Evolutionary conservation across 2,329 filamentous ascomycete genomes (phyloP), one percentile per base, ranked within the genome.

Genomic region (Hypoxylon sp.): DNA sequence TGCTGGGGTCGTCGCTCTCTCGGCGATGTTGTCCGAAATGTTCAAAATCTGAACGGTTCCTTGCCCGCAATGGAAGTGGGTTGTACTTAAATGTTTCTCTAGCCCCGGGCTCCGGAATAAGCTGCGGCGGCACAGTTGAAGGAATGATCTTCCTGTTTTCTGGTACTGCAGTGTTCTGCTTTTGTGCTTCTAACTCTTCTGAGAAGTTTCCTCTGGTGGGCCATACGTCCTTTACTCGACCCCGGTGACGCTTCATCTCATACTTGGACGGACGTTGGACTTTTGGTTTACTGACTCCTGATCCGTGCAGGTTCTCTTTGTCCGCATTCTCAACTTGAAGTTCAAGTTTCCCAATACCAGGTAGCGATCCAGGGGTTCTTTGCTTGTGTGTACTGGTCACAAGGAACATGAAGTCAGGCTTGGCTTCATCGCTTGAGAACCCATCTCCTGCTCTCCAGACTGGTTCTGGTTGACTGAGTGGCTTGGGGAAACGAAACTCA

Each of bases 371-470:
- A 12, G 71, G 53, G 25, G 61, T 68, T 43, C 61, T 72, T 46
- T 70, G 71, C 57, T 74, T 76, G 30, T 67, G 65, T 39, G 65
- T 70, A 8, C 70, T 68, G 5, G 68, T 68, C 57, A 71, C 69
- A 11, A 59, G 58, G 19, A 73, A 72, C 0, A 60, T 19, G 43
- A 71, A 72, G 29, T 66, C 60, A 3, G 74, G 68, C 8, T 23
- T 71, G 14, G 63, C 70, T 60, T 77, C 76, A 6, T 74, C 73
- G 3, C 50, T 72, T 6, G 76, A 75, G 54, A 77, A 77, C 2
- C 74, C 76, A 46, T 77, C 76, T 3, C 75, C 75, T 46, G 67
- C 30, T 2, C 54, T 51, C 74, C 74, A 77, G 14, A 43, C n/a
- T 0, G 65, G 54, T 43, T 73, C 64, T 8, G 65, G 65, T 27